Evolutionary conservation across 1,284 basidiomycete species (phyloP).

Genomic region (Ceratobasidium papillatum): DNA sequence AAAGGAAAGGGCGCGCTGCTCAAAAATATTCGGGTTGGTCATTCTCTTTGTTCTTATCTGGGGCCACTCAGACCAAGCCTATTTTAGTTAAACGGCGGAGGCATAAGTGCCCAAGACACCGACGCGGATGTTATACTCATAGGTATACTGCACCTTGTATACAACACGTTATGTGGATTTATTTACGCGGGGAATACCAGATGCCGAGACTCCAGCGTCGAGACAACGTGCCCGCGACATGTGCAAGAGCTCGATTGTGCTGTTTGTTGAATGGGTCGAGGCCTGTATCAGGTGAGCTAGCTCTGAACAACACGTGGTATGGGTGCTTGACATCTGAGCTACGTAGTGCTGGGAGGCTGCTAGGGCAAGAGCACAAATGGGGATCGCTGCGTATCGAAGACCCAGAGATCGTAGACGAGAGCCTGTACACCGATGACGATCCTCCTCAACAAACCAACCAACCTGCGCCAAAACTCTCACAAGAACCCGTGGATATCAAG

Average conservation of each 20-base stretch:
- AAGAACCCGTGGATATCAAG: not conserved
- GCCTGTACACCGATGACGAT: slow-evolving; percentile 20
- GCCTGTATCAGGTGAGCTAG: slow-evolving; percentile 20
- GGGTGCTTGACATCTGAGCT: not conserved
- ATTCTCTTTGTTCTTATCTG: not conserved
- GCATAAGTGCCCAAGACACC: not conserved
- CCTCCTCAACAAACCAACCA: not conserved
- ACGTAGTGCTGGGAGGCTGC: slow-evolving; percentile 15
- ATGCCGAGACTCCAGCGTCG: slow-evolving; percentile 12
- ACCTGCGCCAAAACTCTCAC: not conserved
- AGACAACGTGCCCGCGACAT: slow-evolving; percentile 30
- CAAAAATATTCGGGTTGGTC: slow-evolving; percentile 22
- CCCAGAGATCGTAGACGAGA: slow-evolving; percentile 35
- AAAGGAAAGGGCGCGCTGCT: not conserved
- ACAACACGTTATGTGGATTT: not conserved
- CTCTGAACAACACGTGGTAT: not conserved
- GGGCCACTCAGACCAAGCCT: not conserved
- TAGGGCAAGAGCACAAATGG: slow-evolving; percentile 29
- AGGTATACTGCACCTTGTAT: not conserved
- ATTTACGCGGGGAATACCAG: not conserved
- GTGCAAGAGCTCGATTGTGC: slow-evolving; percentile 10
- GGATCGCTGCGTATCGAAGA: slow-evolving; percentile 32
- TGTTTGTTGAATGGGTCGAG: slow-evolving; percentile 33
- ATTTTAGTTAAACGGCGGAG: slow-evolving; percentile 29
- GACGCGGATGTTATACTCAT: slow-evolving; percentile 21